Conservation (phyloP, 164 flowering plant genomes). For the Macadamia integrifolia region DNA sequence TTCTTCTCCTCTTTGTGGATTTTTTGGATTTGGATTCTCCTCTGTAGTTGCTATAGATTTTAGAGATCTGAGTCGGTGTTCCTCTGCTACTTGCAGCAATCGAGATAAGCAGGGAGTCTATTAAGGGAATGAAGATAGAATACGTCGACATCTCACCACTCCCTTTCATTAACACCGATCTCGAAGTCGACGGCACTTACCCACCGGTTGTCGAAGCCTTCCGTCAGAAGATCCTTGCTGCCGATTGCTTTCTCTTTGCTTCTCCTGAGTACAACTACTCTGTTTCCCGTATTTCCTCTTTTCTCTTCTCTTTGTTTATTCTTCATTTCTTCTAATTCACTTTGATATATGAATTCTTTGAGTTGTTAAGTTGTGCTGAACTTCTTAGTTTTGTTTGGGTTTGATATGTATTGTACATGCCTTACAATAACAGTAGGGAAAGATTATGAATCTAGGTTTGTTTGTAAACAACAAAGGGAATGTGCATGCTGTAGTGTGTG, state of each 20-base stretch:
- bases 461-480: too few species aligned
- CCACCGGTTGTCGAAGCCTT: constrained; percentile 47
- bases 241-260: constrained; percentile 50
- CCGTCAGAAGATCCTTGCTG: constrained; percentile 34
- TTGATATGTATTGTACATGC: too few species aligned
- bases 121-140: constrained; percentile 35
- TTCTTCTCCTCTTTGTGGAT: neutral
- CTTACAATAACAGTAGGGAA: too few species aligned
- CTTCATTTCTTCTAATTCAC: neutral
- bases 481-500: too few species aligned
- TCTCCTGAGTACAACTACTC: constrained; percentile 55
- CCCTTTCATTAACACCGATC: constrained; percentile 50
- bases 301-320: neutral
- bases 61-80: neutral
- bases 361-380: neutral
- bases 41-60: neutral
- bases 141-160: constrained; percentile 33
- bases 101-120: constrained; percentile 22
- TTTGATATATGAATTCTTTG: neutral
- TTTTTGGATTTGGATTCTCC: neutral
- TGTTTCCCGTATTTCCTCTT: constrained; percentile 24
- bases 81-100: constrained; percentile 19
- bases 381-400: too few species aligned
- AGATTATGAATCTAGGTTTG: too few species aligned
- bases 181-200: constrained; percentile 34